Conservation (phyloP, 2,329 filamentous ascomycete species). For the Ceratocystis cacaofunesta region DNA sequence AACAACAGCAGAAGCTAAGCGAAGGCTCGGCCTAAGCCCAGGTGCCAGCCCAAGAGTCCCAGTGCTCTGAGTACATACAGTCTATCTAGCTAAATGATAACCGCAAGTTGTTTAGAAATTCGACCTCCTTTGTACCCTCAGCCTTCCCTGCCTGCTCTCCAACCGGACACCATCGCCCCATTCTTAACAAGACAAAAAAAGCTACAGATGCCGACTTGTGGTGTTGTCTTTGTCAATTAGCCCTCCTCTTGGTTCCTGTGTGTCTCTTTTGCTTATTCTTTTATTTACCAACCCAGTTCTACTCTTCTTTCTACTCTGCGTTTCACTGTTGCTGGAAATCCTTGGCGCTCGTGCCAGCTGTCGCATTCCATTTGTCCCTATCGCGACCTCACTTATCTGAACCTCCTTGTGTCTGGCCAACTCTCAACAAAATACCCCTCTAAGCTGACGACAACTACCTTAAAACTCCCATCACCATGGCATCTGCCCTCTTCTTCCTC, state of each 20-base stretch:
- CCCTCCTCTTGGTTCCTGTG: conserved; percentile 6
- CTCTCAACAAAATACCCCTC: neutral
- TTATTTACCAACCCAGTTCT: neutral
- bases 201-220: neutral
- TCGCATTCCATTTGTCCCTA: conserved; percentile 12
- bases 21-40: too few species aligned
- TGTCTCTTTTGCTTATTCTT: neutral
- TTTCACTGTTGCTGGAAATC: neutral
- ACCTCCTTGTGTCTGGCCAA: neutral
- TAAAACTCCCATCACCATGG: conserved; percentile 43
- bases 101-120: conserved; percentile 2
- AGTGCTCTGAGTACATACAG: too few species aligned
- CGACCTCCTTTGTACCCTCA: conserved; percentile 2
- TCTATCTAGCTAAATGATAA: neutral
- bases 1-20: too few species aligned
- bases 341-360: conserved; percentile 12
- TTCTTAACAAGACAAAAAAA: neutral
- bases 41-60: too few species aligned
- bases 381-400: conserved; percentile 1
- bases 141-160: conserved; percentile 12
- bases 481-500: conserved; percentile 94
- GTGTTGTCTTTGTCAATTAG: conserved; percentile 1
- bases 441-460: neutral
- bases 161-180: conserved; percentile 15
- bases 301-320: too few species aligned